Evolutionary conservation across 148 eudicot genomes (phyloP), one percentile per base, ranked within the genome.

Genomic region (Linanthus parryae): DNA sequence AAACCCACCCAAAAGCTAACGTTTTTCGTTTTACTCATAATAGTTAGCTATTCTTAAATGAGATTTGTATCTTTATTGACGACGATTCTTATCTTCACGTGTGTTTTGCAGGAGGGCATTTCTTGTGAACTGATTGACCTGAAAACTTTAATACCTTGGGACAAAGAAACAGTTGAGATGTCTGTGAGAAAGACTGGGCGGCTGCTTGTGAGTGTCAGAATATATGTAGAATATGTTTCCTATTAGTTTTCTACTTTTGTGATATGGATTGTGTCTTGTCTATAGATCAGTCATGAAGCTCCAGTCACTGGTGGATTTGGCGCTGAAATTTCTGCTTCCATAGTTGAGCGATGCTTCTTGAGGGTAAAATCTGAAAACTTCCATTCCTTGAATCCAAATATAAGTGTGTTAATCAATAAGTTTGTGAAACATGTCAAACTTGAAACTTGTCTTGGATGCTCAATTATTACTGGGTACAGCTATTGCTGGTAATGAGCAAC

Each of bases 221-320:
- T 36, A 20, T 12, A 10, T 28, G 44, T 45, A 25, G 39, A 39
- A 31, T 20, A 12, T 42, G 47, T 40, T 39, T 39, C 38, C 44
- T 38, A 24, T 11, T 39, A 23, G 36, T 40, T 55, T 50, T 26
- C n/a, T 22, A n/a, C 34, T n/a, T 23, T 61, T 47, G 29, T 70
- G 47, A 39, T 61, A 31, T 28, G 15, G 49, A 26, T 44, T 46
- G 33, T 44, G 54, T 41, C 13, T 37, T 50, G 39, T 35, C 27
- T 71, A 46, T 73, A 92, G 99, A 72, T 92, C 46, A 92, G 99
- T 58, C 99, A 92, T 66, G 99, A 92, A 78, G 99, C 99, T 68
- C 99, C 99, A 34, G 76, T 88, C 37, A 92, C 99, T 14, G 96
- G 96, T 57, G 99, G 99, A 62, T 92, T 92, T 66, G 99, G 96